Evolutionary conservation across 2,329 filamentous ascomycete species (phyloP).

Genomic region (Claviceps pazoutovae): DNA sequence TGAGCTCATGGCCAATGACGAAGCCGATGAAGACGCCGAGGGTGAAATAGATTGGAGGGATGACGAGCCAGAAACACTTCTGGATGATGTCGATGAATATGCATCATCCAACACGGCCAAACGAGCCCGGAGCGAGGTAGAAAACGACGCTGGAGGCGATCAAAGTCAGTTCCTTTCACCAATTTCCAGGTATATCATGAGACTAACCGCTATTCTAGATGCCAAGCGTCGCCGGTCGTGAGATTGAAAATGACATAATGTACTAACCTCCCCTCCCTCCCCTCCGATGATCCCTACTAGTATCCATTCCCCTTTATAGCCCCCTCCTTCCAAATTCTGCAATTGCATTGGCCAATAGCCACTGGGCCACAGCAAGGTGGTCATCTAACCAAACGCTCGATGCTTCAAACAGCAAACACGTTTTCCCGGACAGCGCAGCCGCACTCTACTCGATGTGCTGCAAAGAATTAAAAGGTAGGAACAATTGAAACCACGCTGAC

Average conservation of each 20-base stretch:
- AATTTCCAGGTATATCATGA: neutral
- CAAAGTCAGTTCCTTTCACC: conserved; percentile 5
- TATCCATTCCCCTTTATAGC: neutral
- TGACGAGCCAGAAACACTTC: conserved; percentile 5
- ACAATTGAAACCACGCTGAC: conserved; percentile 1
- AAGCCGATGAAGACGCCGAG: conserved; percentile 1
- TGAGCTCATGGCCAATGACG: neutral
- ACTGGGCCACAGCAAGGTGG: neutral
- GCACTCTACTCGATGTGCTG: neutral
- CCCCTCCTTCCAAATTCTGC: neutral
- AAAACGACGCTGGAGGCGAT: conserved; percentile 7
- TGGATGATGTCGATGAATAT: conserved; percentile 1
- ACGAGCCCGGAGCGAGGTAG: conserved; percentile 9
- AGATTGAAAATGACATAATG: neutral
- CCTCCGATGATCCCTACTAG: neutral
- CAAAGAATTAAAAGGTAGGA: neutral
- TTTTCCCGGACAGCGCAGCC: neutral
- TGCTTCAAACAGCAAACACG: neutral
- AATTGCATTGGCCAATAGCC: neutral
- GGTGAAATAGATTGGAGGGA: conserved; percentile 11
- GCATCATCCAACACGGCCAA: conserved; percentile 5
- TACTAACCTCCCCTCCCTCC: conserved; percentile 1
- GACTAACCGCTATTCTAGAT: conserved; percentile 7
- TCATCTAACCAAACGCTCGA: neutral
- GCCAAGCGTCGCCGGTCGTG: conserved; percentile 10